phyloP scores from a whole-genome alignment of 441 rosid species.

The Croton laevigatus region DNA sequence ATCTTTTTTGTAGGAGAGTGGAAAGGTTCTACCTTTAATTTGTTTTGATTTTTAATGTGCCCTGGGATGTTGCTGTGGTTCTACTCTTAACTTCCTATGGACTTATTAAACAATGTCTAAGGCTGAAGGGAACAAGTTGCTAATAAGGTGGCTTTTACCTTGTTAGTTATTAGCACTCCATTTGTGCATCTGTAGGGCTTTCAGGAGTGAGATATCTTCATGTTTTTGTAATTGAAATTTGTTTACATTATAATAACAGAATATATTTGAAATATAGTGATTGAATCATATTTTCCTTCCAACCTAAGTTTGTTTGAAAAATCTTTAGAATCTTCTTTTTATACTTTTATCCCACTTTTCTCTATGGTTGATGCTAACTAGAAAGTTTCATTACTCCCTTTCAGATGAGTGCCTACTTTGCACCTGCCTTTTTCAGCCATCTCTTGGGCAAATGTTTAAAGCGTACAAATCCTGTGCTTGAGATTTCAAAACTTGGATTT shows the following conservation, averaged over 20 bases:
- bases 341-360: background rate
- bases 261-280: background rate
- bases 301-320: background rate
- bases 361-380: slow-evolving; percentile 1
- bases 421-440: slow-evolving; percentile 89
- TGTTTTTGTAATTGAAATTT: background rate
- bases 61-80: background rate
- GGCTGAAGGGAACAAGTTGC: background rate
- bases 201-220: background rate
- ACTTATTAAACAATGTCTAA: background rate
- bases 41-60: background rate
- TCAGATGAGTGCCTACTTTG: slow-evolving; percentile 96
- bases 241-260: background rate
- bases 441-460: slow-evolving; percentile 79
- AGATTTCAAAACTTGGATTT: slow-evolving; percentile 65
- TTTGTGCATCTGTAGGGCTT: background rate
- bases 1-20: background rate
- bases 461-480: slow-evolving; percentile 57
- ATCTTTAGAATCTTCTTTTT: background rate
- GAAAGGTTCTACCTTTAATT: background rate
- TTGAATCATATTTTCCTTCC: background rate
- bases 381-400: background rate
- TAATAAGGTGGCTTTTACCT: background rate
- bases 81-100: background rate
- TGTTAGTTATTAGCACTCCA: background rate